A percentile compares a stretch with the other conserved stretches of the same genome.
phyloP scores from a whole-genome alignment of 257 asterid species.

The Hygrophila difformis region DNA sequence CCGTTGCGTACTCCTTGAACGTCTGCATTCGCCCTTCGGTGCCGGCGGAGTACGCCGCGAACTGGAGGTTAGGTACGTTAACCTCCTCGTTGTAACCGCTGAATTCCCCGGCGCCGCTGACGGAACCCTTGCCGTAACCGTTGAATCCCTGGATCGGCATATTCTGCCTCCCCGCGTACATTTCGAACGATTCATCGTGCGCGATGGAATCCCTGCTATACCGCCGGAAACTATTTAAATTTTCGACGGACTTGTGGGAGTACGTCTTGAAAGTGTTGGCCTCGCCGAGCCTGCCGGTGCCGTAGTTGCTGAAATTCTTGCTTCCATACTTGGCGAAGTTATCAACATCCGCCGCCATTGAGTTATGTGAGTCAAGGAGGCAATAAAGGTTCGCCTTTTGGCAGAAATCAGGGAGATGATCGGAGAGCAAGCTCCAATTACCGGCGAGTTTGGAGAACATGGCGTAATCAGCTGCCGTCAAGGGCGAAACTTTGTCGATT shows the following conservation, averaged over 20 bases:
- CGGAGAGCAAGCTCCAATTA: conserved; percentile 32
- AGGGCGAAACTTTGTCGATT: conserved; percentile 49
- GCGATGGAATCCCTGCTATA: conserved; percentile 51
- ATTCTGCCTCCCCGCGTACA: conserved; percentile 32
- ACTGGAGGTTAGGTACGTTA: conserved; percentile 38
- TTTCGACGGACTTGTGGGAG: conserved; percentile 26
- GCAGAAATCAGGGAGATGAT: conserved; percentile 46
- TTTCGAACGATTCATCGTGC: conserved; percentile 36
- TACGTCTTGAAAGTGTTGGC: conserved; percentile 45
- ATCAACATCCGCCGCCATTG: no score
- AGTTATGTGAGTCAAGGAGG: conserved; percentile 29
- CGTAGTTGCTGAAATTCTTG: conserved; percentile 60
- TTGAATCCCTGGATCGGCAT: conserved; percentile 40
- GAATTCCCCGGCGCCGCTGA: conserved; percentile 50
- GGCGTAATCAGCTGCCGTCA: conserved; percentile 31
- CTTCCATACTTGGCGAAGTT: conserved; percentile 28
- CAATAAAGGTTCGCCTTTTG: conserved; percentile 51
- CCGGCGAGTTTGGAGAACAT: conserved; percentile 27
- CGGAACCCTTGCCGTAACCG: conserved; percentile 44
- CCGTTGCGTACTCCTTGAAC: conserved; percentile 26
- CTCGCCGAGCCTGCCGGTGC: conserved; percentile 33
- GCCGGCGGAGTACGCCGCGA: conserved; percentile 47
- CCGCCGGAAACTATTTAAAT: conserved; percentile 40
- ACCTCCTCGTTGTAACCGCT: conserved; percentile 19
- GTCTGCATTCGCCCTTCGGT: conserved; percentile 36